These are phyloP conservation scores for Sinapis alba DNA, from an alignment of 441 rosid species.

Conservation along the genomic window DNA sequence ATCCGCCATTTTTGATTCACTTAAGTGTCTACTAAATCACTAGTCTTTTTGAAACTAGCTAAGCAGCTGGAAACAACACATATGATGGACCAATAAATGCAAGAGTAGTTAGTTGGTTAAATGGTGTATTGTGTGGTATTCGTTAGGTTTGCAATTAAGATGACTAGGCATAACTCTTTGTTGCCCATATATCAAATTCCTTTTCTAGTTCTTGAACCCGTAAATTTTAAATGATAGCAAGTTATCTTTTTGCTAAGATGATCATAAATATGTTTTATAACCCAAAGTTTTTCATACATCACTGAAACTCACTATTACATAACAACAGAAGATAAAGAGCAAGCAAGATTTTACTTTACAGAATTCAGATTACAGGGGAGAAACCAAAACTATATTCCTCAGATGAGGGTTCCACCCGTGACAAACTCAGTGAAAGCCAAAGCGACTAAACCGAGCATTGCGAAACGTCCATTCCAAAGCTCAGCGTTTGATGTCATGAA, in stretches of 20 bases:
- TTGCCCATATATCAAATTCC: neutral
- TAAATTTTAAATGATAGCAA: neutral
- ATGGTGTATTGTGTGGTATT: neutral
- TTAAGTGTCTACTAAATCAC: neutral
- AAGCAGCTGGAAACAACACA: neutral
- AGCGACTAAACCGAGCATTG: constrained; percentile 83
- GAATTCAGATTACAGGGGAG: neutral
- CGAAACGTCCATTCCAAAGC: constrained; percentile 83
- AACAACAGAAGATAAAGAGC: neutral
- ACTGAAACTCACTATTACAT: neutral
- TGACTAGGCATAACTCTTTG: neutral
- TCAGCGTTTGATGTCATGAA: constrained; percentile 83
- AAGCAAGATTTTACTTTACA: constrained; percentile 19
- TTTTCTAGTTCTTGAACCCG: neutral
- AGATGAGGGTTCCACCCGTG: constrained; percentile 67
- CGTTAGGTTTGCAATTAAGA: neutral
- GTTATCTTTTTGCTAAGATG: neutral
- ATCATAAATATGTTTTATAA: neutral
- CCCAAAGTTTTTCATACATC: neutral
- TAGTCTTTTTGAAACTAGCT: neutral
- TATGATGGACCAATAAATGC: neutral
- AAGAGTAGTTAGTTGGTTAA: neutral
- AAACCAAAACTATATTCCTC: neutral
- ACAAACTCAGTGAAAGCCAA: constrained; percentile 76
- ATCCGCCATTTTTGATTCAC: no score